A percentile compares a stretch with the other conserved stretches of the same genome.
Conservation (phyloP, 805 yeast species). For the Zygosaccharomyces siamensis region DNA sequence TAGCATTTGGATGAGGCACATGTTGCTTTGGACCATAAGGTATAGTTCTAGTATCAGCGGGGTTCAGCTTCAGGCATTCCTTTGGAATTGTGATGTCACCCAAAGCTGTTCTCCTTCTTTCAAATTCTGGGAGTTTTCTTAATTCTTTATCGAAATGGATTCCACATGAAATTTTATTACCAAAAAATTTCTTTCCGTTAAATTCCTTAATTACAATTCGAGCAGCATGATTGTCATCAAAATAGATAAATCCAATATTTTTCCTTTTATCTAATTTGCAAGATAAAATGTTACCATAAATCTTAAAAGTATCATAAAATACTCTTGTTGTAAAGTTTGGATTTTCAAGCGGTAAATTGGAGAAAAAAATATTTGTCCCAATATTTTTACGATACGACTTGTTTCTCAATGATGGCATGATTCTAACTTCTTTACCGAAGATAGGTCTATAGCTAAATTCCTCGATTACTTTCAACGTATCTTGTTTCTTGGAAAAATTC, state of each 20-base stretch:
- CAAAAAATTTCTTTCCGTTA: conserved; percentile 32
- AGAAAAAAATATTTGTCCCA: conserved; percentile 49
- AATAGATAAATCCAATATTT: conserved; percentile 40
- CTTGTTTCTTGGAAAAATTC: conserved; percentile 47
- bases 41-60: conserved; percentile 3
- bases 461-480: conserved; percentile 53
- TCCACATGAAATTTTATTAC: conserved; percentile 36
- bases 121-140: conserved; percentile 34
- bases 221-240: conserved; percentile 35
- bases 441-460: conserved; percentile 48
- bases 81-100: conserved; percentile 27
- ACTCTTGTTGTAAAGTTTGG: conserved; percentile 37
- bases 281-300: conserved; percentile 43
- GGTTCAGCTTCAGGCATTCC: conserved; percentile 15
- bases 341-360: conserved; percentile 39
- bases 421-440: conserved; percentile 43
- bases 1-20: conserved; percentile 31
- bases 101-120: conserved; percentile 23
- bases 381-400: conserved; percentile 37
- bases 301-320: conserved; percentile 48
- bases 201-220: conserved; percentile 31
- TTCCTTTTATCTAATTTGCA: conserved; percentile 39
- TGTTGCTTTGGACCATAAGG: conserved; percentile 6
- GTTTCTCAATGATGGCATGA: conserved; percentile 52
- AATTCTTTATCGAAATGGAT: conserved; percentile 39